Conservation (phyloP, 1,284 basidiomycete genomes). For the Porodaedalea pini region DNA sequence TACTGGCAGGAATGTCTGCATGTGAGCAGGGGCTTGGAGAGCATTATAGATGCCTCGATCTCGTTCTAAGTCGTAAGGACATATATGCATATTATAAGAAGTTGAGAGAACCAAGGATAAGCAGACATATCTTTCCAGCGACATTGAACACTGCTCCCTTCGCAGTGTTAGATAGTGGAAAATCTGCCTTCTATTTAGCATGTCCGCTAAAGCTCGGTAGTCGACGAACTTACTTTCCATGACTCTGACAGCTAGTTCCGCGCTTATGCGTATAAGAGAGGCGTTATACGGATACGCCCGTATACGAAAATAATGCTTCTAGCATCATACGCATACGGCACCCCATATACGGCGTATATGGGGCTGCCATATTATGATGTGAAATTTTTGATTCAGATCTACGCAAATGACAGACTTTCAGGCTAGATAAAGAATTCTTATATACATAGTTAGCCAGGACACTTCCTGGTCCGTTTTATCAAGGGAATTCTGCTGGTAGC, state of each 20-base stretch:
- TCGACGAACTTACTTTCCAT: conserved; percentile 59
- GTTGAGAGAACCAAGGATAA: neutral
- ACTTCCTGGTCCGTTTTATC: too few relatives aligned
- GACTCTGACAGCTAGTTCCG: conserved; percentile 64
- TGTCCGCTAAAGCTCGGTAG: neutral
- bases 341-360: too few relatives aligned
- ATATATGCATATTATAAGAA: neutral
- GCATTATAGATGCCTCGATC: conserved; percentile 75
- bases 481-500: too few relatives aligned
- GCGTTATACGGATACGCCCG: too few relatives aligned
- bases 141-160: conserved; percentile 80
- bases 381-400: too few relatives aligned
- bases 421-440: too few relatives aligned
- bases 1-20: conserved; percentile 51
- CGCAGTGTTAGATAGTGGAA: conserved; percentile 72
- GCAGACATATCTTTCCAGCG: conserved; percentile 65
- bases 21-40: conserved; percentile 67
- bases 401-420: too few relatives aligned
- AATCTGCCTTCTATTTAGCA: conserved; percentile 44
- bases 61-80: conserved; percentile 53
- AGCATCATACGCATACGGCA: too few relatives aligned
- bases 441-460: too few relatives aligned
- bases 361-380: too few relatives aligned
- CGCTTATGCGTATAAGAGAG: too few relatives aligned
- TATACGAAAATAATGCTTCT: too few relatives aligned